phyloP scores from a whole-genome alignment of 805 yeast species.

The Saccharomycopsis olivae region DNA sequence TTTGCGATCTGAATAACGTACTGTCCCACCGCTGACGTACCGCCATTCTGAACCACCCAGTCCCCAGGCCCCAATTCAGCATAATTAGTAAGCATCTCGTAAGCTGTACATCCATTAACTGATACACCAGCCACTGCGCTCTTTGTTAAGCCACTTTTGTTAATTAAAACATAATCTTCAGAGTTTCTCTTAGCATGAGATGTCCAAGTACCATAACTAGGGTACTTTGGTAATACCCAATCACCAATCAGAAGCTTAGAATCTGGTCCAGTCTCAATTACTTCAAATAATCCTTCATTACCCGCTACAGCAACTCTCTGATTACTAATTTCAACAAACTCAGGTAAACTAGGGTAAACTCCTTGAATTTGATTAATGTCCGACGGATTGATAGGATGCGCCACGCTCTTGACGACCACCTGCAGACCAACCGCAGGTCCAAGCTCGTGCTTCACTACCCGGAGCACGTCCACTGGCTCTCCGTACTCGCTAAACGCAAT shows the following conservation, averaged over 20 bases:
- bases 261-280: slow-evolving; percentile 53
- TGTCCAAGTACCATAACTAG: slow-evolving; percentile 91
- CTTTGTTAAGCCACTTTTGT: slow-evolving; percentile 34
- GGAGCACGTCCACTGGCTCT: not conserved
- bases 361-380: slow-evolving; percentile 81
- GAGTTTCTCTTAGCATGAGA: slow-evolving; percentile 53
- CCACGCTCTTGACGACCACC: slow-evolving; percentile 57
- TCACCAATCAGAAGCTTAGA: slow-evolving; percentile 58
- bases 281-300: slow-evolving; percentile 85
- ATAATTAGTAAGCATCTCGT: slow-evolving; percentile 69
- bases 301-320: slow-evolving; percentile 68
- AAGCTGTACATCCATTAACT: slow-evolving; percentile 91
- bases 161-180: slow-evolving; percentile 45
- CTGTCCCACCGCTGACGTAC: slow-evolving; percentile 90
- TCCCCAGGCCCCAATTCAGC: slow-evolving; percentile 27
- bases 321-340: slow-evolving; percentile 25
- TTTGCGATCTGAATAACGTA: slow-evolving; percentile 83
- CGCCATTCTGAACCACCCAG: slow-evolving; percentile 95
- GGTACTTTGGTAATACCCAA: slow-evolving; percentile 72
- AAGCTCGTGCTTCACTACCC: not conserved
- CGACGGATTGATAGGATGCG: slow-evolving; percentile 83
- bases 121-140: slow-evolving; percentile 78
- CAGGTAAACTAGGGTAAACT: slow-evolving; percentile 72
- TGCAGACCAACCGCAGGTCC: slow-evolving; percentile 25
- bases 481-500: not conserved